Percentiles rank a stretch among this genome's conserved stretches.
phyloP scores from a whole-genome alignment of 768 basidiomycete species.

The Boletus fagicola region DNA sequence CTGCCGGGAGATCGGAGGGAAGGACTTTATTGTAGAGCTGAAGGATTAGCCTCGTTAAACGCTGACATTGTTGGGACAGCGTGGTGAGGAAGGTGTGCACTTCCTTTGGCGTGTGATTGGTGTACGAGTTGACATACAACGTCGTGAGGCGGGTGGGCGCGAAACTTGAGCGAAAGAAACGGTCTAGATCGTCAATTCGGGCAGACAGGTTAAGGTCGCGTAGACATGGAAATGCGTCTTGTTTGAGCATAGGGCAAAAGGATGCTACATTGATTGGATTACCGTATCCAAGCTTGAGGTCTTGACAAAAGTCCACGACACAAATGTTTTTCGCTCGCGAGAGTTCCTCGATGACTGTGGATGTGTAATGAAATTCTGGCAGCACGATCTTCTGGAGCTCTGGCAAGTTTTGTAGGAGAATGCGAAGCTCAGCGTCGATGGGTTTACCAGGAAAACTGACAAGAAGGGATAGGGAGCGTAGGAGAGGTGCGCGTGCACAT shows the following conservation, averaged over 20 bases:
- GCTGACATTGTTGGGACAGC: constrained; percentile 46
- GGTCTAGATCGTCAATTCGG: constrained; percentile 42
- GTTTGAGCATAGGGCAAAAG: constrained; percentile 43
- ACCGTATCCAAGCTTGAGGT: constrained; percentile 47
- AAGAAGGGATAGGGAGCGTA: constrained; percentile 48
- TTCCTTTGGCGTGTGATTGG: constrained; percentile 41
- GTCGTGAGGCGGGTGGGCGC: constrained; percentile 48
- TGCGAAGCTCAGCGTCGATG: constrained; percentile 41
- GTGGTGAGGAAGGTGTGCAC: constrained; percentile 44
- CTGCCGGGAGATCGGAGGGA: constrained; percentile 12
- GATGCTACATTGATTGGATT: constrained; percentile 41
- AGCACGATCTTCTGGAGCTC: constrained; percentile 48
- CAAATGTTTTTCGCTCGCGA: constrained; percentile 44
- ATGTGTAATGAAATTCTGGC: constrained; percentile 52
- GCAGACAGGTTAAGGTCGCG: constrained; percentile 51
- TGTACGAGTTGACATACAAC: constrained; percentile 52
- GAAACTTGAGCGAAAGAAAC: constrained; percentile 44
- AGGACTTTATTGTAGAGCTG: constrained; percentile 31
- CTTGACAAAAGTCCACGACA: constrained; percentile 53
- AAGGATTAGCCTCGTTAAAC: constrained; percentile 44
- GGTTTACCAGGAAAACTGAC: constrained; percentile 39
- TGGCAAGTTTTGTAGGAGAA: constrained; percentile 40
- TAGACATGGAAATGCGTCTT: constrained; percentile 53
- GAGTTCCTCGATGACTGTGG: constrained; percentile 43
- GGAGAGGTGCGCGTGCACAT: constrained; percentile 48